phyloP scores from a whole-genome alignment of 164 flowering plant genomes.

The Stephania yunnanensis region DNA sequence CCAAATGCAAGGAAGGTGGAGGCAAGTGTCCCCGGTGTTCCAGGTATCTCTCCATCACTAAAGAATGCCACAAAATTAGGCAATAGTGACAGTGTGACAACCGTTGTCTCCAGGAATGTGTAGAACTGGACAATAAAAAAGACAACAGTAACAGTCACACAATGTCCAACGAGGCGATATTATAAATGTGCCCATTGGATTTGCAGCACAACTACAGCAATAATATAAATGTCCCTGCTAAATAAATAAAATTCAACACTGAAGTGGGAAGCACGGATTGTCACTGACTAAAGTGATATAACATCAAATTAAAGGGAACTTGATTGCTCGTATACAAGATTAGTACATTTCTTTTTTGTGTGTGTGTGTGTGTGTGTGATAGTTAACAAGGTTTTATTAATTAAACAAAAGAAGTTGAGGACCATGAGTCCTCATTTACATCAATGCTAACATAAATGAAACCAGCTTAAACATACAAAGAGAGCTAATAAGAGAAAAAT shows the following conservation, averaged over 20 bases:
- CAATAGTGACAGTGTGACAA: slow-evolving; percentile 70
- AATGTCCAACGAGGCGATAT: background rate
- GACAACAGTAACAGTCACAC: background rate
- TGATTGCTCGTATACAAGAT: background rate
- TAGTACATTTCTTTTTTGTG: background rate
- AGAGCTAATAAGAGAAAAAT: background rate
- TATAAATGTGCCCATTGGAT: background rate
- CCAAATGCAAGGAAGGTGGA: slow-evolving; percentile 94
- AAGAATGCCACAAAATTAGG: slow-evolving; percentile 88
- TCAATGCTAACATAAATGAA: too few species aligned
- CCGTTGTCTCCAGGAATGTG: slow-evolving; percentile 87
- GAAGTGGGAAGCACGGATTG: background rate
- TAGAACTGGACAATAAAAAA: slow-evolving; percentile 70
- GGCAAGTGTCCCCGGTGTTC: slow-evolving; percentile 88
- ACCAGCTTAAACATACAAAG: background rate
- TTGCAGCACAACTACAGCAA: background rate
- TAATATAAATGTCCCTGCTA: background rate
- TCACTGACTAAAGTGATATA: background rate
- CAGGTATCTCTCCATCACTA: slow-evolving; percentile 83
- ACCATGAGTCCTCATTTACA: too few species aligned
- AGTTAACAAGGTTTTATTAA: too few species aligned
- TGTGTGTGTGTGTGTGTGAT: too few species aligned
- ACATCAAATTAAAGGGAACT: background rate
- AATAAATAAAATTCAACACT: background rate
- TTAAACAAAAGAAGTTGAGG: too few species aligned